These are phyloP conservation scores for Pholiota molesta DNA, from an alignment of 768 basidiomycete genomes.

Conservation along the genomic window DNA sequence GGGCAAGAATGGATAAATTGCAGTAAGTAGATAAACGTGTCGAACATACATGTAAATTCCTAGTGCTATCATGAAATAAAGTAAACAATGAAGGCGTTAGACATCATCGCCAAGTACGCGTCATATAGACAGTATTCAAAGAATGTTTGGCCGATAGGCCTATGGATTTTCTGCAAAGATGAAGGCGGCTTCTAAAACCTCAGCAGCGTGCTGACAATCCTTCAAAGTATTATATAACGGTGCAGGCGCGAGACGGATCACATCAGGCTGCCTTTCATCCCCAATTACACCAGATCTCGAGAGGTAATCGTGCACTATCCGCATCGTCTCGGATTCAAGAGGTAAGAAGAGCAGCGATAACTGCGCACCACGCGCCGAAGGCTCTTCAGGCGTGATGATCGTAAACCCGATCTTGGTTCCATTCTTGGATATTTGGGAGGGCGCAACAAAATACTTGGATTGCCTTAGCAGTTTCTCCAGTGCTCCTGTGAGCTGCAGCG, in stretches of 20 bases:
- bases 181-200: slow-evolving; percentile 64
- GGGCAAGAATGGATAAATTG: background rate
- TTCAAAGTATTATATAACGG: slow-evolving; percentile 85
- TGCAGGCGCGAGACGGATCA: slow-evolving; percentile 86
- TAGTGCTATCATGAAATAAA: background rate
- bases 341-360: slow-evolving; percentile 85
- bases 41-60: background rate
- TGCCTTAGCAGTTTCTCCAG: slow-evolving; percentile 66
- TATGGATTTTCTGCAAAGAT: slow-evolving; percentile 23
- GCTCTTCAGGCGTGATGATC: slow-evolving; percentile 84
- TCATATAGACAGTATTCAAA: background rate
- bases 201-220: slow-evolving; percentile 76
- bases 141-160: background rate
- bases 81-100: no score
- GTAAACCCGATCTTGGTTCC: slow-evolving; percentile 62
- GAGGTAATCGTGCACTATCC: slow-evolving; percentile 62
- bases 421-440: slow-evolving; percentile 34
- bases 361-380: slow-evolving; percentile 79
- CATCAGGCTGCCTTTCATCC: slow-evolving; percentile 90
- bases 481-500: slow-evolving; percentile 66
- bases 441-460: slow-evolving; percentile 66
- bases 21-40: background rate
- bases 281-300: slow-evolving; percentile 79
- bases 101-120: no score
- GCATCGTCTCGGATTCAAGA: slow-evolving; percentile 65